phyloP scores from a whole-genome alignment of 805 yeast genomes.

The Schwanniomyces vanrijiae region DNA sequence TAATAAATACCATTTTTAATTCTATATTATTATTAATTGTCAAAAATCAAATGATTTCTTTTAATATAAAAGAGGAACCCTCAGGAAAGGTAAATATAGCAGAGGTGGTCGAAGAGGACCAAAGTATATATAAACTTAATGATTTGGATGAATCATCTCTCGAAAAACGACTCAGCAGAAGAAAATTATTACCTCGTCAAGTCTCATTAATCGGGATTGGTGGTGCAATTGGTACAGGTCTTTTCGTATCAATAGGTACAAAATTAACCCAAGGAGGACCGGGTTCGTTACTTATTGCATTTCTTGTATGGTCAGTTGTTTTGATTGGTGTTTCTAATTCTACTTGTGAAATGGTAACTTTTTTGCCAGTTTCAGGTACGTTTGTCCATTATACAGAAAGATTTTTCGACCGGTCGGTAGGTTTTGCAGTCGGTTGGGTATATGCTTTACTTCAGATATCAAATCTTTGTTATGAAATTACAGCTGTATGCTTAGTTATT shows the following conservation, averaged over 20 bases:
- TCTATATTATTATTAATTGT: too few relatives aligned
- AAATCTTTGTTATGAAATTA: constrained; percentile 19
- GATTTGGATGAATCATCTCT: background rate
- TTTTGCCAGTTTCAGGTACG: constrained; percentile 17
- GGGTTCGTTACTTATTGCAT: constrained; percentile 43
- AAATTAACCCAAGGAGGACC: constrained; percentile 31
- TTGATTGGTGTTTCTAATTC: constrained; percentile 14
- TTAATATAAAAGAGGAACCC: too few relatives aligned
- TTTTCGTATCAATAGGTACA: constrained; percentile 25
- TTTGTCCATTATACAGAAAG: constrained; percentile 6
- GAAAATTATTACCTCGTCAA: constrained; percentile 6
- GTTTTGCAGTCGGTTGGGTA: constrained; percentile 17
- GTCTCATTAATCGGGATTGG: constrained; percentile 14
- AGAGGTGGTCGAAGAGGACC: too few relatives aligned
- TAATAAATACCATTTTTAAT: too few relatives aligned
- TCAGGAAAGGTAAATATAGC: too few relatives aligned
- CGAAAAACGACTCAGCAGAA: background rate
- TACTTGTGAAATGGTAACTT: constrained; percentile 17
- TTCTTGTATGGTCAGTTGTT: constrained; percentile 17
- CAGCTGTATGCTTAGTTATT: constrained; percentile 19
- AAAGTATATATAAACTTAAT: background rate
- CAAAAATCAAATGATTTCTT: too few relatives aligned
- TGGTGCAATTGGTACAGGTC: constrained; percentile 18
- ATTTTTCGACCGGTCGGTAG: constrained; percentile 12
- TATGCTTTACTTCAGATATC: constrained; percentile 18